Base-by-base conservation (phyloP, 495 filamentous ascomycete species). In the Neurospora discreta region DNA sequence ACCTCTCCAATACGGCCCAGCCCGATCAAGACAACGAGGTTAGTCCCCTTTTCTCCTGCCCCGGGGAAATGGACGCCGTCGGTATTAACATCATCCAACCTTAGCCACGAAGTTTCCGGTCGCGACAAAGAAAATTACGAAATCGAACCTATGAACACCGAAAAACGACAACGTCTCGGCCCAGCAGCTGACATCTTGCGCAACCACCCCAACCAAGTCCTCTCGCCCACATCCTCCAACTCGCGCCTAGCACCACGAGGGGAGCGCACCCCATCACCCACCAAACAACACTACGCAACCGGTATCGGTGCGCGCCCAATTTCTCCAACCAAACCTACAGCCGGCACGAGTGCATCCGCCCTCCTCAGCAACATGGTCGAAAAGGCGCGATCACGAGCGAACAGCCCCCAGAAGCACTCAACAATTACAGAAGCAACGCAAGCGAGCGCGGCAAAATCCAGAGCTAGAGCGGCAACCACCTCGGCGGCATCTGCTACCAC, bases 211-310 rank as follows among this genome's bases (percentile, higher is more conserved):
- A 76, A 70, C 77, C 89, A 82, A 80, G 87, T 95, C 33, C 86
- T 95, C 15, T 95, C 93, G 0, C 93, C 93, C 15, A 90, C 92
- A 75, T 93, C 93, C 0, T 88, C 89, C 36, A 95, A 97, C 78
- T 92, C 91, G 3, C 87, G 91, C 38, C 86, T 90, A 18, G 83
- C 89, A 68, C 90, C 81, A 6, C 78, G 79, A 39, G 74, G 75
- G 3, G 52, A 60, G 3, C 68, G 74, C 15, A 58, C 71, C n/a
- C 71, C 75, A 26, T 72, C 70, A 42, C 42, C 67, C 38, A 72
- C 70, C 33, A 44, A 39, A 71, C 58, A 26, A 52, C 75, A 82
- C 84, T 9, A 80, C 81, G 6, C 84, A 72, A 74, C 81, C 3
- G 74, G 78, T 26, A 77, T 81, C 39, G n/a, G n/a, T 3, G 77